Percentiles rank a stretch among this genome's conserved stretches.
Evolutionary conservation across 331 rosid species (phyloP).

Genomic region (Ulmus americana): DNA sequence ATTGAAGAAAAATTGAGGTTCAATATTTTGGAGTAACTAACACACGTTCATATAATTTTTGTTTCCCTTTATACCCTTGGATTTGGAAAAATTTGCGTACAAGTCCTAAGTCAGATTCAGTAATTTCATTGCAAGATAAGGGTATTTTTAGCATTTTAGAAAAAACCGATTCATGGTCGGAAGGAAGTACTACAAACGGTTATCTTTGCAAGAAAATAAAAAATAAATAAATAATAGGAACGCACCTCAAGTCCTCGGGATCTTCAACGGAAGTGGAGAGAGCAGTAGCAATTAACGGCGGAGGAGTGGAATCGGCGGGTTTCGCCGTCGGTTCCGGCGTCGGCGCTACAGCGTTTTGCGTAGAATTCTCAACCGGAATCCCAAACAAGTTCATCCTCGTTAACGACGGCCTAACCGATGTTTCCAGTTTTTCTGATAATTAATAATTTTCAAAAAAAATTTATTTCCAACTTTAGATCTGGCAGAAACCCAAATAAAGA

Average conservation of each 20-base stretch:
- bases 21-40: too few relatives aligned
- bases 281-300: slow-evolving; percentile 4
- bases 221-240: background rate
- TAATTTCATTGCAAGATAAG: too few relatives aligned
- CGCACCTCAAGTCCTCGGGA: slow-evolving; percentile 43
- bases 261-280: slow-evolving; percentile 24
- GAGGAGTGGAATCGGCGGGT: slow-evolving; percentile 36
- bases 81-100: too few relatives aligned
- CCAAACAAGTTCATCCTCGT: slow-evolving; percentile 43
- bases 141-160: too few relatives aligned
- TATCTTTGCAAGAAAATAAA: background rate
- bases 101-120: too few relatives aligned
- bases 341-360: slow-evolving; percentile 19
- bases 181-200: too few relatives aligned
- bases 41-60: too few relatives aligned
- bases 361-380: slow-evolving; percentile 32
- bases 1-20: background rate
- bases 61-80: too few relatives aligned
- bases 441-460: background rate
- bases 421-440: slow-evolving; percentile 20
- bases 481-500: too few relatives aligned
- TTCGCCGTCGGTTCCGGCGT: background rate
- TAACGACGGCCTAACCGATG: slow-evolving; percentile 21
- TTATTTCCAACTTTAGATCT: background rate
- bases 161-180: too few relatives aligned